These are phyloP conservation scores for Pichia sp. DNA, from an alignment of 1,139 yeast genomes.

Conservation along the genomic window DNA sequence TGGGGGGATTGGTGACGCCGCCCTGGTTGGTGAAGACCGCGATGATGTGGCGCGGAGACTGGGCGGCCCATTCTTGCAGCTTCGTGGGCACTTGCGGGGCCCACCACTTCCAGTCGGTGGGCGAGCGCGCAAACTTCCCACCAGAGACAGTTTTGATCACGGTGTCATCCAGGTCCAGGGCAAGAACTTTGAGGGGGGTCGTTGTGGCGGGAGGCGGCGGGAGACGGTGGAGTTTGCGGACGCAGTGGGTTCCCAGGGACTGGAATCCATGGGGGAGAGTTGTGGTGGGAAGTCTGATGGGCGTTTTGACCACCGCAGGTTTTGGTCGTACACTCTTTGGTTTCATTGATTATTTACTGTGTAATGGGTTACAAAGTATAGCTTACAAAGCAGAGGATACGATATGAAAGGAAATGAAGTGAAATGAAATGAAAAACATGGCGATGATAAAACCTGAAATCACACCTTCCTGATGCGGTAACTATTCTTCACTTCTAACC, in stretches of 20 bases:
- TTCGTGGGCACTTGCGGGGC: constrained; percentile 11
- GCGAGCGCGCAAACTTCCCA: constrained; percentile 44
- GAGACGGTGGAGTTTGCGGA: neutral
- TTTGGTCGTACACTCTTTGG: neutral
- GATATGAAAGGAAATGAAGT: too few species aligned
- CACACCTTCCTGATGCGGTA: too few species aligned
- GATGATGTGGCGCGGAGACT: constrained; percentile 22
- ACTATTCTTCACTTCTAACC: too few species aligned
- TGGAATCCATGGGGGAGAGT: constrained; percentile 2
- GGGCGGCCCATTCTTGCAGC: constrained; percentile 17
- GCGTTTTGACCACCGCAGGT: neutral
- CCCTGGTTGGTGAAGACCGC: constrained; percentile 86
- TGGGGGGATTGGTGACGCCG: constrained; percentile 34
- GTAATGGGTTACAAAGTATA: too few species aligned
- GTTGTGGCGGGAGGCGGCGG: constrained; percentile 2
- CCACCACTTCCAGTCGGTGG: constrained; percentile 67
- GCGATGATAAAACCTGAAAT: too few species aligned
- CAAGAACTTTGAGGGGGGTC: constrained; percentile 19
- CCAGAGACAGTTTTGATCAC: constrained; percentile 58
- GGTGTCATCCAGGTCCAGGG: constrained; percentile 75
- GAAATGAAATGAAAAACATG: too few species aligned
- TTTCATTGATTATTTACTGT: neutral
- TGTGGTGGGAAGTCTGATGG: neutral
- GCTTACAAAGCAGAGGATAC: too few species aligned
- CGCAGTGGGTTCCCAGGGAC: constrained; percentile 15